Percentiles rank a stretch among this genome's conserved stretches.
These are phyloP conservation scores for Candida michaelii DNA, from an alignment of 805 yeast species.

Conservation along the genomic window DNA sequence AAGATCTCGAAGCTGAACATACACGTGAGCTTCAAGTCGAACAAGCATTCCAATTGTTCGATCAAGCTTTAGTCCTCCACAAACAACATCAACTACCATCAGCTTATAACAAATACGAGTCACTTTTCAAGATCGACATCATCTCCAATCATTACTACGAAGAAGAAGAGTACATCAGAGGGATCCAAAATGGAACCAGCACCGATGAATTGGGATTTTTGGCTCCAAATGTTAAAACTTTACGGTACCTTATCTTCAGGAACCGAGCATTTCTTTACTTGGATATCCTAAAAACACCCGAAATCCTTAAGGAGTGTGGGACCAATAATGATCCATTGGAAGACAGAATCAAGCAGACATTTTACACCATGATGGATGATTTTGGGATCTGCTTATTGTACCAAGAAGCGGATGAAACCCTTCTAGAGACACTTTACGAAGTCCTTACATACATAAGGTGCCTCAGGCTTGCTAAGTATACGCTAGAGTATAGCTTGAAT, in stretches of 20 bases:
- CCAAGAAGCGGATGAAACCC: constrained; percentile 62
- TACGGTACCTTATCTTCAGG: constrained; percentile 76
- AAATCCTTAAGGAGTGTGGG: not conserved
- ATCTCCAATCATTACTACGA: constrained; percentile 46
- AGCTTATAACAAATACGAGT: constrained; percentile 58
- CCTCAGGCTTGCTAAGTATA: constrained; percentile 49
- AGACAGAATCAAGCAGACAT: constrained; percentile 22
- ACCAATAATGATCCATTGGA: constrained; percentile 20
- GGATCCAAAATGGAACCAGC: constrained; percentile 40
- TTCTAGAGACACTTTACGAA: constrained; percentile 50
- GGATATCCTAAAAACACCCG: constrained; percentile 27
- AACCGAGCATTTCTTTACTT: constrained; percentile 77
- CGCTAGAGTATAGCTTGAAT: constrained; percentile 59
- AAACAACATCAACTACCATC: constrained; percentile 45
- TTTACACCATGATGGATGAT: constrained; percentile 57
- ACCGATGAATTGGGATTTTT: constrained; percentile 43
- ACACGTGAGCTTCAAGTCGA: constrained; percentile 90
- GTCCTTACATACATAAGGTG: constrained; percentile 51
- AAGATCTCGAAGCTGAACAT: constrained; percentile 70
- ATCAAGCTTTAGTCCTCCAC: constrained; percentile 65
- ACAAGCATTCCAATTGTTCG: constrained; percentile 75
- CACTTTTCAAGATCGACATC: constrained; percentile 68
- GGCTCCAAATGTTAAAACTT: constrained; percentile 69
- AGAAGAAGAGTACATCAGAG: constrained; percentile 36
- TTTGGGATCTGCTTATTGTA: constrained; percentile 63